Base-by-base conservation (phyloP, 1,284 basidiomycete species). In the Fomitopsis betulina region DNA sequence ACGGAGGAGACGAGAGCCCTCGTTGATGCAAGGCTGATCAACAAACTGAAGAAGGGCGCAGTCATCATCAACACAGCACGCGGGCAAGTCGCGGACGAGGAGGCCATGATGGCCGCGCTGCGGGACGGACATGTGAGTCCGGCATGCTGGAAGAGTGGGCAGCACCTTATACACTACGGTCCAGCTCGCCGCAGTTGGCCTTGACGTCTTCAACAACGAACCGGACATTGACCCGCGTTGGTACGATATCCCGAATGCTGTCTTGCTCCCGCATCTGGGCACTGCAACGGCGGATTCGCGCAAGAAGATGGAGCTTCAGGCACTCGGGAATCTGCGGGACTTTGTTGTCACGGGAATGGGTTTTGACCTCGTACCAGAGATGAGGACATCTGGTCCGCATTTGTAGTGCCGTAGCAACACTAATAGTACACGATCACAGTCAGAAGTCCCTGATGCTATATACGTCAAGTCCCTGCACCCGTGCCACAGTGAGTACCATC, bases 161-260 rank as follows among this genome's bases (percentile, higher is more conserved):
- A 40, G 27, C 27, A 30, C 27, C 62, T 39, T 25, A 42, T 25
- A 17, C 52, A 9, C 27, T 53, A 9, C 27, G 19, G 9, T 33
- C 59, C 67, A 94, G 89, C 81, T 94, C 59, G 84, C 81, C 53
- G 87, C 87, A 2, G 90, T 92, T 21, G 95, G 95, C 23, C 78
- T 98, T 23, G 95, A 97, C 65, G 94, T 96, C 32, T 97, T 84
- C 76, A 92, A 93, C 4, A 80, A 94, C 71, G 94, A 97, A 72
- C 94, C 94, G 1, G 74, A 86, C 47, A 87, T 96, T 56, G 92
- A 96, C 72, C 88, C 90, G 1, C 83, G 86, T 21, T 75, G 96
- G 40, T 78, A 94, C 59, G 81, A 85, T 13, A 92, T 93, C 73
- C 85, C 89, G 32, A 88, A 93, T 65, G 86, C 93, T 61, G 89